These are phyloP conservation scores for Candida ulmi DNA, from an alignment of 805 yeast genomes.

Conservation along the genomic window DNA sequence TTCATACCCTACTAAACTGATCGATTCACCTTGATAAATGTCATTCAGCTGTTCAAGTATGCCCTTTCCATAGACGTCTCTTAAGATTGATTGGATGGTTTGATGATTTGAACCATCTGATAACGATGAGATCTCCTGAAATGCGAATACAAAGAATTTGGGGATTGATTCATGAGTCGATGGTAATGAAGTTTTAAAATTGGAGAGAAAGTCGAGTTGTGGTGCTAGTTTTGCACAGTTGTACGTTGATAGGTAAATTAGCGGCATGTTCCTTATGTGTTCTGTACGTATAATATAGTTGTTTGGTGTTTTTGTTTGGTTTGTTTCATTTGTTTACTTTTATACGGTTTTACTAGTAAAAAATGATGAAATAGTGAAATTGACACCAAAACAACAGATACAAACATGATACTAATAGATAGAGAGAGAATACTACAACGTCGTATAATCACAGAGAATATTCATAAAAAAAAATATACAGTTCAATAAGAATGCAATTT, in stretches of 20 bases:
- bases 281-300: background rate
- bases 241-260: slow-evolving; percentile 33
- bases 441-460: no score
- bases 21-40: slow-evolving; percentile 29
- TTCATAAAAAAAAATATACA: no score
- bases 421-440: no score
- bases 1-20: slow-evolving; percentile 36
- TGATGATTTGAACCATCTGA: slow-evolving; percentile 45
- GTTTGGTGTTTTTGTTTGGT: no score
- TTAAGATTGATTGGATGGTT: slow-evolving; percentile 31
- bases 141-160: slow-evolving; percentile 52
- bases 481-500: no score
- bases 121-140: slow-evolving; percentile 58
- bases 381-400: no score
- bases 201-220: slow-evolving; percentile 25
- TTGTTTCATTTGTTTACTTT: no score
- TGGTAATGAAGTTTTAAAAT: slow-evolving; percentile 24
- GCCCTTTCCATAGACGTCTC: slow-evolving; percentile 28
- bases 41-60: slow-evolving; percentile 24
- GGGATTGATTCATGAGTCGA: slow-evolving; percentile 25
- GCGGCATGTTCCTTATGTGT: slow-evolving; percentile 5
- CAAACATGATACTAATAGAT: no score
- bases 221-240: slow-evolving; percentile 51
- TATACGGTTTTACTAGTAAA: no score
- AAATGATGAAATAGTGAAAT: no score